phyloP scores from a whole-genome alignment of 352 stramenopile species.

The Pythium dissotocum region DNA sequence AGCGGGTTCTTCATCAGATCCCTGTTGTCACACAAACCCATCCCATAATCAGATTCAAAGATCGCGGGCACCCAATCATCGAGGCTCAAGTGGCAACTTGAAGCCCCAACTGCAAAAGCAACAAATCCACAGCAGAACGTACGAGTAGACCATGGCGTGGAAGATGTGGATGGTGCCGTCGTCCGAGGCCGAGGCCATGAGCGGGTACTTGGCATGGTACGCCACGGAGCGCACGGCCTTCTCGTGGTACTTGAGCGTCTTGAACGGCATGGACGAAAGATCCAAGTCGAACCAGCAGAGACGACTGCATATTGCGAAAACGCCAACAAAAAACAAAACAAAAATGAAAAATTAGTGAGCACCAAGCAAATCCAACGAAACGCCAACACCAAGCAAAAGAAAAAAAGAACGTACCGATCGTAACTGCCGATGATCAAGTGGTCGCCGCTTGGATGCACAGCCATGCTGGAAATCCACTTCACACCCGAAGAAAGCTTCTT shows the following conservation, averaged over 20 bases:
- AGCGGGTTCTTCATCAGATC: slow-evolving; percentile 99
- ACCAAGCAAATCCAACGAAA: neutral
- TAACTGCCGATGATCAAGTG: slow-evolving; percentile 98
- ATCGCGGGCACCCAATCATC: slow-evolving; percentile 10
- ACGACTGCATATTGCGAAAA: slow-evolving; percentile 36
- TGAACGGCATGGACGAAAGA: slow-evolving; percentile 96
- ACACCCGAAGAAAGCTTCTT: slow-evolving; percentile 98
- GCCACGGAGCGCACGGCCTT: slow-evolving; percentile 94
- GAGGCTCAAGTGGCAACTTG: neutral
- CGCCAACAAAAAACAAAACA: neutral
- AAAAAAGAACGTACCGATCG: slow-evolving; percentile 71
- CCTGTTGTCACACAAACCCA: slow-evolving; percentile 33
- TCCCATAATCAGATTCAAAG: slow-evolving; percentile 11
- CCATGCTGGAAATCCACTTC: slow-evolving; percentile 99
- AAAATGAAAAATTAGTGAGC: neutral
- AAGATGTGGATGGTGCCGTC: slow-evolving; percentile 99
- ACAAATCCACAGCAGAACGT: slow-evolving; percentile 36
- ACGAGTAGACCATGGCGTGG: slow-evolving; percentile 99
- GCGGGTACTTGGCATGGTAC: slow-evolving; percentile 96
- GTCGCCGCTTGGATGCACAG: slow-evolving; percentile 98
- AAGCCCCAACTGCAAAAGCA: neutral
- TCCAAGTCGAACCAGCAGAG: slow-evolving; percentile 99
- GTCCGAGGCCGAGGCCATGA: slow-evolving; percentile 98
- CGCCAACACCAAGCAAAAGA: neutral
- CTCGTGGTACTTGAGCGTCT: slow-evolving; percentile 99